Evolutionary conservation across 805 yeast genomes (phyloP), one percentile per base, ranked within the genome.

Genomic region (Candida krabiensis): DNA sequence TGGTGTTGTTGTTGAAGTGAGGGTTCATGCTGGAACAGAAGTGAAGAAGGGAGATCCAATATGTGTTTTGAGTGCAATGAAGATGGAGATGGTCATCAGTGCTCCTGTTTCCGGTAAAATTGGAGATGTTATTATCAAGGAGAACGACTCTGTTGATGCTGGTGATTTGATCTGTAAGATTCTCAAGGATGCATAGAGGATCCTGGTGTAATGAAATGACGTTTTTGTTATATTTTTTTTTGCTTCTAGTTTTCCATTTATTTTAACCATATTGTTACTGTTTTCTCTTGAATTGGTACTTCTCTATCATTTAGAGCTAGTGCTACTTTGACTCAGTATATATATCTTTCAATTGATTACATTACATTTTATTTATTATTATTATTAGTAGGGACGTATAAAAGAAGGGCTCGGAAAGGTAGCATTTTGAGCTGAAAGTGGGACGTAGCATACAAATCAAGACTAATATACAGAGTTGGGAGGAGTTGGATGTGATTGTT

Each of bases 1-100:
- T 28, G 99, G 99, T 71, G 97, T 90, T 49, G 87, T 91, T 46
- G 87, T 91, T 49, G 99, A 93, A 69, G 86, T 90, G 38, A 86
- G 95, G 60, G 88, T 89, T 47, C 86, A 88, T 71, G 78, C 79
- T 52, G 96, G 95, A 44, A 75, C 81, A 37, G 84, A 83, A 49
- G 96, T 93, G 50, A 88, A 87, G 78, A 91, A 91, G 79, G 99
- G 99, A 50, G 96, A 91, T 61, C 90, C 96, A 23, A 65, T 91
- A 49, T 95, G 95, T 45, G 96, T 91, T 18, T 75, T 91, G 61
- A 80, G 91, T 61, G 99, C 99, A 48, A 91, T 91, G 99, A 91
- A 91, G 79, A 91, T 91, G 99, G 99, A 93, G 73, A 93, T 93
- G 97, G 95, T 93, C 36, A 90, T 91, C 55, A 79, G 88, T 62